Evolutionary conservation across 1,284 basidiomycete genomes (phyloP), one percentile per base, ranked within the genome.

Genomic region (Bjerkandera adusta): DNA sequence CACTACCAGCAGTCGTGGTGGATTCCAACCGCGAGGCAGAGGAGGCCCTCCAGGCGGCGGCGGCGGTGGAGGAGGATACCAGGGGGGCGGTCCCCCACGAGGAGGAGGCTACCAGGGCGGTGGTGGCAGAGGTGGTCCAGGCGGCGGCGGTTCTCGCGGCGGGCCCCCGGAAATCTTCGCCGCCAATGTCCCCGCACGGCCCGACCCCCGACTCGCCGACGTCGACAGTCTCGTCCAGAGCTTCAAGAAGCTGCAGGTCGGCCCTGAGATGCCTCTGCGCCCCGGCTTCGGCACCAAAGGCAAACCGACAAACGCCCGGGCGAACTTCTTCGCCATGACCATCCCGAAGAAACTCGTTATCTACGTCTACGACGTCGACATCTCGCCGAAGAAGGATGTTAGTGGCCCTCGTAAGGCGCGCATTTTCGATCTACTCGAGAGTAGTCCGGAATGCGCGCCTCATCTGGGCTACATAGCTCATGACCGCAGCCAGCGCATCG

Each of bases 241-340:
- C 25, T 48, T 48, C 25, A 20, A 27, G 16, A 37, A 35, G 3
- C 15, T 43, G 12, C 15, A 36, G 22, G 33, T 43, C 25, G 34
- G 18, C n/a, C 24, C 39, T 2, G 68, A 72, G 6, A 76, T 76
- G 10, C 85, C 85, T 4, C 65, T 79, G 3, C 78, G 87, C 6
- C 84, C 85, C 0, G 81, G 81, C 0, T 89, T 72, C 52, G 86
- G 86, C 6, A 83, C 75, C 0, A 57, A 65, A 1, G 87, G 87
- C 2, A 69, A 49, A 2, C 48, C 68, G 0, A 73, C 81, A 39
- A 72, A 65, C 0, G 62, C 89, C 5, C 73, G 86, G 1, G 69
- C 84, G 32, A 89, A 89, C 58, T 85, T 87, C 61, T 87, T 86
- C 59, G 54, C 82, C 0, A 59, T 86, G 20, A 71, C 61, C 26